Base-by-base conservation (phyloP, 2,329 filamentous ascomycete genomes). In the Diatrype stigma region DNA sequence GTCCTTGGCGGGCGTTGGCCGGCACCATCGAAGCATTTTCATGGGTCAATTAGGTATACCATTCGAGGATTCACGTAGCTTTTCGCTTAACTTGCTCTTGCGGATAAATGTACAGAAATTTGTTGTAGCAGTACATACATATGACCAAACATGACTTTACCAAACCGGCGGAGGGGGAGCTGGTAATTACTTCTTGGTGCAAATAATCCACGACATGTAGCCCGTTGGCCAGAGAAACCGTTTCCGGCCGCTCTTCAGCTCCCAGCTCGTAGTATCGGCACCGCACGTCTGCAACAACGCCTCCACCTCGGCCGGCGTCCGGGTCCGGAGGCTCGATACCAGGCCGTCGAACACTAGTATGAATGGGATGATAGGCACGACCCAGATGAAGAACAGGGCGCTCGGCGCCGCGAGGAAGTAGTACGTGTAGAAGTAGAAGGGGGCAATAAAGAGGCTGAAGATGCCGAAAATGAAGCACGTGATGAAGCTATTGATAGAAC, bases 331-430 rank as follows among this genome's bases (percentile, higher is more conserved):
- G 37, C 80, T 80, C 10, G 84, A 89, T 45, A 90, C 76, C 51
- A 81, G 71, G 2, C 87, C 87, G 66, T 91, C 88, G 60, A 86
- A 85, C 0, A 82, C 76, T 17, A 89, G 69, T 8, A 88, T 80
- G 53, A 86, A 79, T 0, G 87, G 86, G 16, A 90, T 67, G 12
- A 90, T 69, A 0, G 87, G 87, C 7, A 89, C 62, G 2, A 82
- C 54, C 60, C 85, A 90, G 5, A 84, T 84, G 61, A 86, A 87
- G 58, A 89, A 70, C 8, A 89, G 70, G 30, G 79, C 77, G n/a
- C 70, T 49, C 2, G 75, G 76, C 16, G 77, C 79, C 49, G 73
- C n/a, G n/a, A n/a, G 67, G 72, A 73, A 78, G 56, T 77, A 76
- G 46, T 79, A 78, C 48, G 73, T 67, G 72, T 73, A 78, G 56